Percentiles rank a stretch among this genome's conserved stretches.
phyloP scores from a whole-genome alignment of 2,329 filamentous ascomycete genomes.

The Colletotrichum agaves region DNA sequence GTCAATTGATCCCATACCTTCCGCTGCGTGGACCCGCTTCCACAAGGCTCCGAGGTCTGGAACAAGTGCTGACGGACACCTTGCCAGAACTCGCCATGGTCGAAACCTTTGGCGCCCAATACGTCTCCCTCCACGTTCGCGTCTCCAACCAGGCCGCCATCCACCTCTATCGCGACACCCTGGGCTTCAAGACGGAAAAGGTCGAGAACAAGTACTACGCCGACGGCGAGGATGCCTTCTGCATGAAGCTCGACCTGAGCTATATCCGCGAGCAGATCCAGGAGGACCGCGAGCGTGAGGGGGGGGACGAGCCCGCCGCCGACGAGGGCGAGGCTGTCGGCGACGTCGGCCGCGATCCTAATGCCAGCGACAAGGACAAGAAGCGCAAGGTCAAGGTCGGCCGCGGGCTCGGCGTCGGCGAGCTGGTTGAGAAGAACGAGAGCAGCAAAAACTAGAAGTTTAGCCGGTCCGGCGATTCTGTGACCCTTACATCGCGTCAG shows the following conservation, averaged over 20 bases:
- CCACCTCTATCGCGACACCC: constrained; percentile 90
- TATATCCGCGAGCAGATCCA: constrained; percentile 63
- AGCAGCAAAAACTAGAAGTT: constrained; percentile 56
- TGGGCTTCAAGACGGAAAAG: constrained; percentile 89
- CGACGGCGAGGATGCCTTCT: constrained; percentile 95
- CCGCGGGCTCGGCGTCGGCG: constrained; percentile 79
- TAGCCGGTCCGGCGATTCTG: neutral
- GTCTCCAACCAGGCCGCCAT: constrained; percentile 92
- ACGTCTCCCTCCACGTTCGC: constrained; percentile 96
- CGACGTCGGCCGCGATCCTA: constrained; percentile 66
- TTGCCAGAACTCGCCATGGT: constrained; percentile 88
- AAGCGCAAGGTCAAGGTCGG: constrained; percentile 90
- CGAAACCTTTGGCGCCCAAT: constrained; percentile 89
- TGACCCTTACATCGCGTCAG: too few species aligned
- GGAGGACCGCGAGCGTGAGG: constrained; percentile 53
- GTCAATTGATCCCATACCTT: neutral
- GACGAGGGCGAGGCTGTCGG: constrained; percentile 80
- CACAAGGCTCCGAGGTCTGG: neutral
- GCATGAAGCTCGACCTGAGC: constrained; percentile 88
- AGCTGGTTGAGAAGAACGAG: constrained; percentile 79
- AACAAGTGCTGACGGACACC: constrained; percentile 1
- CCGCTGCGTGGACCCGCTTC: neutral
- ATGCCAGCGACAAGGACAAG: constrained; percentile 63
- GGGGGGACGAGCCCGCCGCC: constrained; percentile 50
- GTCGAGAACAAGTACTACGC: constrained; percentile 93